Evolutionary conservation across 1,139 yeast species (phyloP).

Genomic region (Saccharomyces hybrid): DNA sequence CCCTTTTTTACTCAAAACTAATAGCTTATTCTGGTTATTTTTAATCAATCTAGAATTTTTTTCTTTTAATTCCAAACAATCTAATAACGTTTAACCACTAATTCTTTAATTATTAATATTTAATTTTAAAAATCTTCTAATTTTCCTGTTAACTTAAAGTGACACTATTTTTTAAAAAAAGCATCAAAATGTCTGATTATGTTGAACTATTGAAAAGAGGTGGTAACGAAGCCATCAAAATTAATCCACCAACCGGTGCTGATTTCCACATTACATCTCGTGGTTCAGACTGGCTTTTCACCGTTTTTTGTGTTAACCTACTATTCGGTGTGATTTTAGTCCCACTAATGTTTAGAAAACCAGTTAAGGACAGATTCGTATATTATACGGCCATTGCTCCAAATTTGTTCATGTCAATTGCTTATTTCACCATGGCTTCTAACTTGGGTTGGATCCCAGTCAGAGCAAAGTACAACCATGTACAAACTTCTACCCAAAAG

Average conservation of each 20-base stretch:
- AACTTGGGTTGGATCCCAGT: slow-evolving; percentile 53
- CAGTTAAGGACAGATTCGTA: slow-evolving; percentile 17
- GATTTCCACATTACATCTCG: slow-evolving; percentile 21
- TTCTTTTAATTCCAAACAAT: background rate
- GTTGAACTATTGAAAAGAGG: slow-evolving; percentile 19
- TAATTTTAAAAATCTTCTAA: background rate
- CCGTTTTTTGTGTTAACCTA: slow-evolving; percentile 37
- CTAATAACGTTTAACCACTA: background rate
- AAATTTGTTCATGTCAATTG: slow-evolving; percentile 40
- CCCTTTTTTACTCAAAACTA: background rate
- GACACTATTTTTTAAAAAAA: background rate
- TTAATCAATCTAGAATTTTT: background rate
- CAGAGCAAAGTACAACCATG: slow-evolving; percentile 48
- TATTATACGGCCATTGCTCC: slow-evolving; percentile 36
- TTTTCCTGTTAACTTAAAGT: background rate
- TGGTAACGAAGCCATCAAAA: slow-evolving; percentile 20
- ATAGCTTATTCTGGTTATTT: background rate
- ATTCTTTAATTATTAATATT: background rate
- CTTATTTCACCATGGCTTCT: slow-evolving; percentile 58
- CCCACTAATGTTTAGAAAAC: slow-evolving; percentile 42
- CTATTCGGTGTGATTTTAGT: slow-evolving; percentile 33
- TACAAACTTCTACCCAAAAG: slow-evolving; percentile 27
- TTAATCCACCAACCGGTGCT: slow-evolving; percentile 18
- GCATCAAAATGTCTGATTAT: slow-evolving; percentile 8
- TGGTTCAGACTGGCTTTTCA: slow-evolving; percentile 23